Conservation (phyloP, 139 green algal genomes). For the Coelastrella sp. region DNA sequence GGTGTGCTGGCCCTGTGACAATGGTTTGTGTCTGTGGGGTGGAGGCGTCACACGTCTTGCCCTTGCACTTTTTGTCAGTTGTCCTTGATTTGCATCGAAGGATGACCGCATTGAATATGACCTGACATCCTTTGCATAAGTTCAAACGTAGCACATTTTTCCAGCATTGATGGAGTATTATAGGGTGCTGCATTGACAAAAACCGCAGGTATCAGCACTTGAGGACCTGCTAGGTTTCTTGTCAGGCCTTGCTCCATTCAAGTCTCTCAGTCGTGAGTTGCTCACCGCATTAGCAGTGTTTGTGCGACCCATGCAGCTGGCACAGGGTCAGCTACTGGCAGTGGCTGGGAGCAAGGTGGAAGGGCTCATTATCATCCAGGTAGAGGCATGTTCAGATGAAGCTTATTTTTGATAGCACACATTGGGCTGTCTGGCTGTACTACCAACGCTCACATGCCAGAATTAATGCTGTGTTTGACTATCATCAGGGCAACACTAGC, state of each 20-base stretch:
- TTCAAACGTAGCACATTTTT: no score
- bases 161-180: no score
- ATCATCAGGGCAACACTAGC: no score
- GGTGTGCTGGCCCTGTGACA: no score
- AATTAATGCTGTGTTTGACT: no score
- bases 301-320: neutral
- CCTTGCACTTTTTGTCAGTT: no score
- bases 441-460: neutral
- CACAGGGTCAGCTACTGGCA: constrained; percentile 35
- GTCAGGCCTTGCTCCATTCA: constrained; percentile 7
- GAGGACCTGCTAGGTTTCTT: constrained; percentile 47
- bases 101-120: no score
- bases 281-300: constrained; percentile 48
- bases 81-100: no score
- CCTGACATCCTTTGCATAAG: no score
- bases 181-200: no score
- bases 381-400: neutral
- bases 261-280: constrained; percentile 15
- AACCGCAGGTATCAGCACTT: constrained; percentile 35
- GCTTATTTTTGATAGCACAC: neutral
- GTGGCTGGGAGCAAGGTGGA: constrained; percentile 29
- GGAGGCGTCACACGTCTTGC: no score
- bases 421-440: neutral
- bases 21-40: no score
- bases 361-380: constrained; percentile 41